A percentile compares a stretch with the other conserved stretches of the same genome.
Evolutionary conservation across 179 eudicot species (phyloP).

Genomic region (Dionaea muscipula): DNA sequence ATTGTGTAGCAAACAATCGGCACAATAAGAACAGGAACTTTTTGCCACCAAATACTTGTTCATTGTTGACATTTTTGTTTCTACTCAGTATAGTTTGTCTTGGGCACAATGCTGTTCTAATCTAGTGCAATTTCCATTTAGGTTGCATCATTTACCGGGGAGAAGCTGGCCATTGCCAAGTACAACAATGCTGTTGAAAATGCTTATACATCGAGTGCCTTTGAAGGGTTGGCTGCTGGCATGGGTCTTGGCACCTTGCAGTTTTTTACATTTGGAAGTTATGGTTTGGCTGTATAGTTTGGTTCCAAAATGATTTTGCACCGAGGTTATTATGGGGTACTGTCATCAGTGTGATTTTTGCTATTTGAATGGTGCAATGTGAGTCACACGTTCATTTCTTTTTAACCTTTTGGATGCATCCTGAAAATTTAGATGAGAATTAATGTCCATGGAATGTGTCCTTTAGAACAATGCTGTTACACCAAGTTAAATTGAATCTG

Average conservation of each 20-base stretch:
- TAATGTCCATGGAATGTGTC: too few species aligned
- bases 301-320: slow-evolving; percentile 50
- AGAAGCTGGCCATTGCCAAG: slow-evolving; percentile 42
- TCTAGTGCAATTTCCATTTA: slow-evolving; percentile 6
- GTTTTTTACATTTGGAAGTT: slow-evolving; percentile 27
- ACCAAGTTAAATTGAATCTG: too few species aligned
- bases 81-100: neutral
- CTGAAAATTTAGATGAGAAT: too few species aligned
- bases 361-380: slow-evolving; percentile 73
- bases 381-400: slow-evolving; percentile 17
- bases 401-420: too few species aligned
- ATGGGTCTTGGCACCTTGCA: slow-evolving; percentile 43
- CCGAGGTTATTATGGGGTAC: slow-evolving; percentile 57
- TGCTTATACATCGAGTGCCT: slow-evolving; percentile 39
- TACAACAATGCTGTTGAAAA: slow-evolving; percentile 35
- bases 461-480: too few species aligned
- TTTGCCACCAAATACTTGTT: neutral
- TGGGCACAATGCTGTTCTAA: too few species aligned
- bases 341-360: slow-evolving; percentile 67
- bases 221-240: slow-evolving; percentile 77
- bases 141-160: slow-evolving; percentile 90
- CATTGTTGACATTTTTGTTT: neutral
- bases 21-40: slow-evolving; percentile 64
- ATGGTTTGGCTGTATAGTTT: slow-evolving; percentile 67
- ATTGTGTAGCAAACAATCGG: slow-evolving; percentile 73